Conservation (phyloP, 2,329 filamentous ascomycete species). For the Teratosphaeria nubilosa region DNA sequence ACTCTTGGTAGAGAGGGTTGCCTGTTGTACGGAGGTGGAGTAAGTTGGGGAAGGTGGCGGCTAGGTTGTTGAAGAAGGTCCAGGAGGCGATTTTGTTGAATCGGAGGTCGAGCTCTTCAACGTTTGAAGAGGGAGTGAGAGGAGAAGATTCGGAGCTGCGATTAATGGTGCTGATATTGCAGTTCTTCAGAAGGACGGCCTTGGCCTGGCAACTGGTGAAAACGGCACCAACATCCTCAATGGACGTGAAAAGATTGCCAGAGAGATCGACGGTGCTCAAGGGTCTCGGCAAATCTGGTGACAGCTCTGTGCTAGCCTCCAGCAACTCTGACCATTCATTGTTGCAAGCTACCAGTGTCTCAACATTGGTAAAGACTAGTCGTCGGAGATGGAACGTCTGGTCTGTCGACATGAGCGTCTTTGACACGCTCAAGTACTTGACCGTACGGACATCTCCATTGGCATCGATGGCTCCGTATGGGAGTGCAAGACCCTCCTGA, state of each 20-base stretch:
- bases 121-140: conserved; percentile 3
- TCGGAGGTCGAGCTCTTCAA: conserved; percentile 35
- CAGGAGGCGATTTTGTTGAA: conserved; percentile 47
- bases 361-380: conserved; percentile 46
- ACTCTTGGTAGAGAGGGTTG: conserved; percentile 69
- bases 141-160: conserved; percentile 1
- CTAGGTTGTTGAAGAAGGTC: conserved; percentile 62
- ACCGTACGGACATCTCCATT: conserved; percentile 4
- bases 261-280: conserved; percentile 47
- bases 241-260: conserved; percentile 53
- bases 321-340: conserved; percentile 4
- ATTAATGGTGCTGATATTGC: conserved; percentile 18
- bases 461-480: not conserved
- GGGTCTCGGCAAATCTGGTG: too few species aligned
- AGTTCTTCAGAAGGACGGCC: not conserved
- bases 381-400: conserved; percentile 31
- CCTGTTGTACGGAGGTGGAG: conserved; percentile 67
- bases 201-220: not conserved
- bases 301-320: not conserved
- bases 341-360: conserved; percentile 33
- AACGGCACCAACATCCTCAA: not conserved
- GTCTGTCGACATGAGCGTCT: conserved; percentile 33
- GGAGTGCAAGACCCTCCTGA: not conserved
- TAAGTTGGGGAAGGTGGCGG: conserved; percentile 60
- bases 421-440: conserved; percentile 35